Conservation (phyloP, 192 early-diverging fungal species). For the Gamsiella multidivaricata region DNA sequence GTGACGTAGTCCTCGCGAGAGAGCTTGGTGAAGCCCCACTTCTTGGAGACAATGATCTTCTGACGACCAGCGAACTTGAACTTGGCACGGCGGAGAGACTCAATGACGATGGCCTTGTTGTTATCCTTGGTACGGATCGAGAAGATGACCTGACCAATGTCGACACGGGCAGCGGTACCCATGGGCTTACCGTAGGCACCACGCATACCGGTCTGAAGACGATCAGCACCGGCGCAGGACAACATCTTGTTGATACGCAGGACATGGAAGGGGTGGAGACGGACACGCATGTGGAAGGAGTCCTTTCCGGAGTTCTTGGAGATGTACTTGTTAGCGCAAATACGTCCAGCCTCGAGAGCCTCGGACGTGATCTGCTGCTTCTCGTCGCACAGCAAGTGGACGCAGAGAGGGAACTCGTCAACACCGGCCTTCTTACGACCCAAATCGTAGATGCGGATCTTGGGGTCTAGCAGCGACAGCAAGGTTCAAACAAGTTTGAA, state of each 20-base stretch:
- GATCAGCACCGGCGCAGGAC: slow-evolving; percentile 99
- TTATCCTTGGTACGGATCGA: slow-evolving; percentile 95
- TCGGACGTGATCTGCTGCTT: slow-evolving; percentile 98
- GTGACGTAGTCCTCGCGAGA: slow-evolving; percentile 91
- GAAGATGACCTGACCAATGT: slow-evolving; percentile 98
- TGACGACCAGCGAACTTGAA: slow-evolving; percentile 99
- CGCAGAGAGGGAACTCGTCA: slow-evolving; percentile 97
- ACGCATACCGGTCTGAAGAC: slow-evolving; percentile 99
- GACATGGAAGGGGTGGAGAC: slow-evolving; percentile 99
- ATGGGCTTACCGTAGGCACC: slow-evolving; percentile 99
- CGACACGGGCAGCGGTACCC: slow-evolving; percentile 95
- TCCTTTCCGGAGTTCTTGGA: slow-evolving; percentile 97
- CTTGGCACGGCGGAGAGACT: slow-evolving; percentile 71
- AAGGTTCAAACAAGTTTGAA: background rate
- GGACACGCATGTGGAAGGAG: slow-evolving; percentile 98
- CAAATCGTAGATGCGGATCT: slow-evolving; percentile 98
- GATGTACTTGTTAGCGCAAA: slow-evolving; percentile 99
- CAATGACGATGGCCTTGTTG: slow-evolving; percentile 94
- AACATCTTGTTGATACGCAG: slow-evolving; percentile 99
- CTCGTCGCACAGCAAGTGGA: slow-evolving; percentile 98
- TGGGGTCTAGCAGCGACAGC: slow-evolving; percentile 73
- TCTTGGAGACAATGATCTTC: slow-evolving; percentile 99
- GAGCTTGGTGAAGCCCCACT: slow-evolving; percentile 99
- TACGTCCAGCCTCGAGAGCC: slow-evolving; percentile 98
- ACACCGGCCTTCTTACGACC: slow-evolving; percentile 98